Base-by-base conservation (phyloP, 495 filamentous ascomycete genomes). In the Penicillium herquei region DNA sequence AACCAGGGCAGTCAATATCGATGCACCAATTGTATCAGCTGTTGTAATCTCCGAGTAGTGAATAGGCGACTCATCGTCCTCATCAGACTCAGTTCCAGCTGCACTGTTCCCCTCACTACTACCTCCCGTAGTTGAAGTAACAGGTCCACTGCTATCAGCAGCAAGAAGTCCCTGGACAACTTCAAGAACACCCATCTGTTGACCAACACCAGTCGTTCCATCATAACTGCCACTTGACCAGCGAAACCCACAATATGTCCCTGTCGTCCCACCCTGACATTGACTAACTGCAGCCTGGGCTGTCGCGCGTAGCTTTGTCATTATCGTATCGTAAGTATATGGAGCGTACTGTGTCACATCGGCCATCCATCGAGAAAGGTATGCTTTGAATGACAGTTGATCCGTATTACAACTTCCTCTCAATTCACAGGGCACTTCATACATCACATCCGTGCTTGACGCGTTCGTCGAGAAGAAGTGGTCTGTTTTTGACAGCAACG, bases 161-260 rank as follows among this genome's bases (percentile, higher is more conserved):
- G 35, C 43, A 18, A 61, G 58, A 10, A 56, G 49, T 0, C 53
- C 81, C 46, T 86, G 75, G 3, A 91, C 77, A 14, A 88, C 79
- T 49, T 89, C 84, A 65, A 92, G 74, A 2, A 83, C 86, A 6
- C 81, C 80, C 80, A 92, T 83, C 64, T 90, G 83, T 70, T 91
- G 84, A 4, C 88, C 87, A 9, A 75, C 62, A 9, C 73, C 75
- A 7, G 45, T 54, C 1, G 56, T 65, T 0, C 66, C 69, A 52
- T 77, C 73, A 44, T 58, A 79, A 14, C 49, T 63, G 3, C 65
- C 68, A 9, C 59, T 63, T 31, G 72, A 71, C 58, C 62, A 67
- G 30, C 47, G 51, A 26, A 52, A 42, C 3, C 65, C 65, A 44
- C 65, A 68, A 33, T 47, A 59, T 26, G 52, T 63, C 1, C 53